Evolutionary conservation across 441 rosid genomes (phyloP), one percentile per base, ranked within the genome.

Genomic region (Omphalea diandra): DNA sequence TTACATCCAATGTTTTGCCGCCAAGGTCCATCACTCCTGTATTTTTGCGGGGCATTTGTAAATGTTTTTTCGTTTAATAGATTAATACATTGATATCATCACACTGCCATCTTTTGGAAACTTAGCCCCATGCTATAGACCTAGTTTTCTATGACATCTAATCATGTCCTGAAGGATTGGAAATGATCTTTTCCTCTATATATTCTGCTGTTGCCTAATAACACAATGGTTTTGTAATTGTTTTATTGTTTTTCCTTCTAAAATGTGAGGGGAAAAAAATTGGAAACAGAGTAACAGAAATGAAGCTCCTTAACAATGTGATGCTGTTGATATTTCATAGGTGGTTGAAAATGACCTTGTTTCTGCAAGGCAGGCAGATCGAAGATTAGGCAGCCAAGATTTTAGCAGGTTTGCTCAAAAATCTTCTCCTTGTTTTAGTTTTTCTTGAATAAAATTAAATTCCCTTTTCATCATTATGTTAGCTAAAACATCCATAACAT

Each of bases 281-380:
- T 11, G 38, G 17, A 1, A 12, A 32, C 22, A 61, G 44, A 22
- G 1, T 5, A 38, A 14, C 3, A 32, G 14, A 36, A 32, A 6
- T 15, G 27, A 14, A 49, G 53, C 6, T 7, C 38, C 33, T 40
- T 3, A 15, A 18, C 29, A 41, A 35, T 26, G 5, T 59, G 27
- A 53, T 2, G 41, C 66, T 63, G 40, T 52, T 15, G 60, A 52
- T 76, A 14, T 22, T 65, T 71, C 27, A 66, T 80, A 91, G 97
- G 87, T 84, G 47, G 86, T 91, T 63, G 97, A 94, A 79, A 85
- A 81, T 79, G 98, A 91, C 72, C 69, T 92, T 82, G 97, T 90
- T 70, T 81, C 85, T 24, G 94, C 91, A 33, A 90, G 97, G 71
- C 97, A 90, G 83, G 83, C 79, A 0, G 90, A 94, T 76, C 82